These are phyloP conservation scores for Penicillium pancosmium DNA, from an alignment of 495 filamentous ascomycete species.

Conservation along the genomic window DNA sequence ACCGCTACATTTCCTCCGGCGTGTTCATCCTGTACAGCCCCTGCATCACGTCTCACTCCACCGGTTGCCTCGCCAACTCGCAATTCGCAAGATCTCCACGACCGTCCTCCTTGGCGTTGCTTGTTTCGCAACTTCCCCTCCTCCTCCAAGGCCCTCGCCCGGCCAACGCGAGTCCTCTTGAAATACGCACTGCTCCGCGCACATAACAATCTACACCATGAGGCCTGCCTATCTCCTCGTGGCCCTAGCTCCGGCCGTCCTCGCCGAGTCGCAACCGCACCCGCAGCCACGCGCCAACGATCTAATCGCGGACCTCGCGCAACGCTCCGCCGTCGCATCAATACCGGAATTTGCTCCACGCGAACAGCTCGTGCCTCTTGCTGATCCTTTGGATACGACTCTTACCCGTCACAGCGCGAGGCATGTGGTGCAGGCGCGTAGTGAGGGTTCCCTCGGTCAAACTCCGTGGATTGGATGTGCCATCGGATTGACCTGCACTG, in stretches of 20 bases:
- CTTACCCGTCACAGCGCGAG: conserved; percentile 11
- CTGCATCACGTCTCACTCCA: not conserved
- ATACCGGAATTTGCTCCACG: conserved; percentile 26
- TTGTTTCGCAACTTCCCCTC: conserved; percentile 21
- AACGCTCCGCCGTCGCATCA: conserved; percentile 31
- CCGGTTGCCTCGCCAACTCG: conserved; percentile 36
- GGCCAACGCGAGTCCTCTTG: not conserved
- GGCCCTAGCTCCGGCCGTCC: conserved; percentile 37
- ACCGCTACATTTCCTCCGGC: not conserved
- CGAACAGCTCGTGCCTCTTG: conserved; percentile 11
- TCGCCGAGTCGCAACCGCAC: conserved; percentile 34
- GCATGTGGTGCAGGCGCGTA: conserved; percentile 39
- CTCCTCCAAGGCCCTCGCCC: conserved; percentile 5
- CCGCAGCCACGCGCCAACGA: conserved; percentile 25
- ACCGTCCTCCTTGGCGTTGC: conserved; percentile 36
- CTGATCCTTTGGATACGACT: conserved; percentile 1
- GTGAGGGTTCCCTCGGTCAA: conserved; percentile 49
- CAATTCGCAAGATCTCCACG: conserved; percentile 11
- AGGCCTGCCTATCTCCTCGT: conserved; percentile 34
- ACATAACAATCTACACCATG: conserved; percentile 25
- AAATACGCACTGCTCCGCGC: not conserved
- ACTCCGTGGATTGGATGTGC: conserved; percentile 55
- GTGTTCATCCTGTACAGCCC: not conserved
- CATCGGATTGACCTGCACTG: conserved; percentile 49
- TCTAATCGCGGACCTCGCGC: conserved; percentile 27